Evolutionary conservation across 257 asterid species (phyloP), one percentile per base, ranked within the genome.

Genomic region (Fraxinus americana): DNA sequence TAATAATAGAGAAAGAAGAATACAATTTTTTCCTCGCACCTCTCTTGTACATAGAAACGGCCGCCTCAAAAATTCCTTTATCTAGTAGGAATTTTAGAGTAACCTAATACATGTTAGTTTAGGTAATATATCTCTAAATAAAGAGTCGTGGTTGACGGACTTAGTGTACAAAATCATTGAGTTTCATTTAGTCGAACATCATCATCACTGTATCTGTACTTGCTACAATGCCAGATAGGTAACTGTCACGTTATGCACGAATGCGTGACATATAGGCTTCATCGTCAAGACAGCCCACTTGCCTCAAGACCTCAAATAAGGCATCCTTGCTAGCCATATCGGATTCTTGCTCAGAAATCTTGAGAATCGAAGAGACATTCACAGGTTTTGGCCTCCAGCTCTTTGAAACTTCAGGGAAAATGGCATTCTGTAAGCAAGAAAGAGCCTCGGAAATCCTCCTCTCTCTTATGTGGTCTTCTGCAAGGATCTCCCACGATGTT

Each of bases 351-450:
- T 93, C 96, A 9, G 84, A 85, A 41, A 86, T 80, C 77, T 87
- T 81, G 69, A 93, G 89, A 84, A 93, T 74, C n/a, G 84, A 76
- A 48, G 83, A 77, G 19, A 91, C 87, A 75, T 84, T 90, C 1
- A 43, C 19, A 23, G 91, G 92, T 73, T 76, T 90, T 5, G 98
- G 99, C 76, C 81, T 90, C 99, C 99, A 96, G 85, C 73, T 86
- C 83, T 74, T 87, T n/a, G 90, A 82, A 54, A 96, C 91, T 23
- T 79, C 91, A 71, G 82, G 77, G 25, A 84, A 78, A 36, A 85
- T 87, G 45, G 99, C 98, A 59, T 84, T 89, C 61, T 85, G 81
- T 75, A 87, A 77, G 78, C 87, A 85, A 70, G 86, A 81, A 74
- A 87, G 36, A 77, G 89, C 89, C 71, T 83, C 83, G 0, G 85